These are phyloP conservation scores for Colletotrichum gigasporum DNA, from an alignment of 2,329 filamentous ascomycete species.

Conservation along the genomic window DNA sequence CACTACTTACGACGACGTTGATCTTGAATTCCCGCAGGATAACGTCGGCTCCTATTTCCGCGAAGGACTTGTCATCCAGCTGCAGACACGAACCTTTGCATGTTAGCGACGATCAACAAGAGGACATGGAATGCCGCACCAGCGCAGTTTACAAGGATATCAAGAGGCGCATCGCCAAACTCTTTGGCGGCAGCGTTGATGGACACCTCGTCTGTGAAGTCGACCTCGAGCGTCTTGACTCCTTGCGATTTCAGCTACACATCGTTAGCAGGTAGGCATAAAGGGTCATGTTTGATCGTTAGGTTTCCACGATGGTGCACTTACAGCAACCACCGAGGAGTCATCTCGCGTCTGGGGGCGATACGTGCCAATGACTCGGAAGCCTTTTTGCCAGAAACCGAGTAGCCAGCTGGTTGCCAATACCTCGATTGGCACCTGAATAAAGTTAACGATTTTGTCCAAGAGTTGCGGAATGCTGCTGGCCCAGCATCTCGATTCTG, in stretches of 20 bases:
- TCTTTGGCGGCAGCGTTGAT: neutral
- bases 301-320: neutral
- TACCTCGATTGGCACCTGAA: neutral
- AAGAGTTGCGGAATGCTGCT: neutral
- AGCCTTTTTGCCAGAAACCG: neutral
- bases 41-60: conserved; percentile 21
- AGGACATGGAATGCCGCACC: neutral
- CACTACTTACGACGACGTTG: conserved; percentile 29
- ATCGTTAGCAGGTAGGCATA: neutral
- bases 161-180: neutral
- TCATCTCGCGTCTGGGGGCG: neutral
- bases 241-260: neutral
- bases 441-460: neutral
- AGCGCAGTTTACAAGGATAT: neutral
- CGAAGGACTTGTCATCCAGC: conserved; percentile 27
- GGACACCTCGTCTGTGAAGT: neutral
- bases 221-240: neutral
- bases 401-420: neutral
- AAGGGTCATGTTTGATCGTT: too few species aligned
- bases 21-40: neutral
- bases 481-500: neutral
- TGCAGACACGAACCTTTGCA: conserved; percentile 11
- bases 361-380: neutral
- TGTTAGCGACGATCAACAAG: neutral
- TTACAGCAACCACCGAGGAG: neutral